Evolutionary conservation across 2,329 filamentous ascomycete species (phyloP).

Genomic region (Trichoderma citrinoviride): DNA sequence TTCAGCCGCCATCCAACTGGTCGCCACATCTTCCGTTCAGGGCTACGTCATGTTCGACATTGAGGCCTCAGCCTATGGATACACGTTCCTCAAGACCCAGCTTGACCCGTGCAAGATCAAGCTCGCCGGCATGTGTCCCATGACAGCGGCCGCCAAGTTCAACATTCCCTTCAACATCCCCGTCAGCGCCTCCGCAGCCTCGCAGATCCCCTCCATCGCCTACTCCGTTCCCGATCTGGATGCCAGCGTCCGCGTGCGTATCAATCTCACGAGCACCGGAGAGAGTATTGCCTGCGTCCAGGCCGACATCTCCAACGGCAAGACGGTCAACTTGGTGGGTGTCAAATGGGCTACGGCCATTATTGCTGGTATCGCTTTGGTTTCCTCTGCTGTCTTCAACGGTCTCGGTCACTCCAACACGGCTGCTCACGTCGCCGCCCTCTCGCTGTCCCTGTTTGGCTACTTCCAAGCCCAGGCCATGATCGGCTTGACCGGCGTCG

Average conservation of each 20-base stretch:
- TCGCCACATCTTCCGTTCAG: conserved; percentile 76
- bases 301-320: conserved; percentile 82
- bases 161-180: conserved; percentile 68
- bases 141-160: conserved; percentile 75
- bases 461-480: conserved; percentile 96
- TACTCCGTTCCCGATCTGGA: conserved; percentile 91
- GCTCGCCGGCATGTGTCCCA: conserved; percentile 79
- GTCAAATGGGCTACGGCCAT: conserved; percentile 89
- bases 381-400: conserved; percentile 84
- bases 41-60: conserved; percentile 79
- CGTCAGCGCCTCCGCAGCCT: conserved; percentile 56
- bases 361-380: conserved; percentile 78
- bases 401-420: conserved; percentile 91
- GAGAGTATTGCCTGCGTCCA: conserved; percentile 79
- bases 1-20: conserved; percentile 69
- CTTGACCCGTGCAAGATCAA: conserved; percentile 73
- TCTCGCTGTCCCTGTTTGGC: conserved; percentile 84
- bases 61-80: conserved; percentile 78
- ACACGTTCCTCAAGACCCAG: conserved; percentile 62
- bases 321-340: conserved; percentile 83
- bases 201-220: conserved; percentile 74
- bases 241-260: conserved; percentile 75
- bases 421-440: conserved; percentile 89
- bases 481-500: conserved; percentile 77
- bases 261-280: conserved; percentile 65